Evolutionary conservation across 2,329 filamentous ascomycete genomes (phyloP).

Genomic region (Aurifilum marmelostoma): DNA sequence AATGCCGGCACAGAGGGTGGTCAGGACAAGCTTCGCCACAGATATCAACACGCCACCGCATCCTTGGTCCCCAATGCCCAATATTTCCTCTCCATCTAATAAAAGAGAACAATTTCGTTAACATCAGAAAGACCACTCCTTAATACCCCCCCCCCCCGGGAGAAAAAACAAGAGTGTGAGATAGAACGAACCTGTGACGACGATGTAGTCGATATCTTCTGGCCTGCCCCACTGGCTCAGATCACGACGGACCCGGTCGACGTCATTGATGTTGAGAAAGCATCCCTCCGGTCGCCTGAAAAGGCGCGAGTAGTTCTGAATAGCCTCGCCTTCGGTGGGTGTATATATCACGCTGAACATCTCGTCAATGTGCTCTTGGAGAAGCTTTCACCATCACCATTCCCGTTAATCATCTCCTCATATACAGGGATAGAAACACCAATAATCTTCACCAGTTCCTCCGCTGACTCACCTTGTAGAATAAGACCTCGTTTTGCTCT

Average conservation of each 20-base stretch:
- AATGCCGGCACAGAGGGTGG: conserved; percentile 84
- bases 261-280: conserved; percentile 74
- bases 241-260: conserved; percentile 66
- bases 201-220: conserved; percentile 85
- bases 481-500: conserved; percentile 83
- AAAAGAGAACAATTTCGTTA: conserved; percentile 29
- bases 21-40: conserved; percentile 79
- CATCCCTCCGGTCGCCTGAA: conserved; percentile 81
- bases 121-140: too few relatives aligned
- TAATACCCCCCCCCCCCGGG: too few relatives aligned
- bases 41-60: conserved; percentile 84
- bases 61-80: conserved; percentile 89
- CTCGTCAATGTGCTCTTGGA: conserved; percentile 78
- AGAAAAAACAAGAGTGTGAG: not conserved
- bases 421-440: not conserved
- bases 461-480: conserved; percentile 63
- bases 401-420: accelerated
- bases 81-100: conserved; percentile 67
- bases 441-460: not conserved
- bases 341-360: conserved; percentile 94
- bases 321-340: conserved; percentile 86
- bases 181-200: conserved; percentile 69
- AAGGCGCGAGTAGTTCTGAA: conserved; percentile 78
- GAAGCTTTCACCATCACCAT: conserved; percentile 53
- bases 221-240: conserved; percentile 68